Base-by-base conservation (phyloP, 2,329 filamentous ascomycete species). In the Piedraia hortae region DNA sequence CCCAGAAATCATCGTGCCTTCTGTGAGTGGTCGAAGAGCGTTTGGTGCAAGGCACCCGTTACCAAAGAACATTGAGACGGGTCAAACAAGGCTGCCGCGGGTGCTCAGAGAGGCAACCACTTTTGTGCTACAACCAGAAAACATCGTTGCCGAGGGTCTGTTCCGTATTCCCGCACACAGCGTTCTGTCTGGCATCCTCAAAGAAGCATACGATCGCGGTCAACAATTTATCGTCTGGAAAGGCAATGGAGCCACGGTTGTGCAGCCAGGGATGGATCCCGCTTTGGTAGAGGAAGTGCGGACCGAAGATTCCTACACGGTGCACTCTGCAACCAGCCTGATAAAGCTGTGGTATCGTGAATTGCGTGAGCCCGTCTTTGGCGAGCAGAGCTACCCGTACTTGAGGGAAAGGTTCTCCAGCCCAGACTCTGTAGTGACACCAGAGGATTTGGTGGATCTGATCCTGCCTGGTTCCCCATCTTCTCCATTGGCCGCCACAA, bases 291-390 rank as follows among this genome's bases (percentile, higher is more conserved):
- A 44, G 12, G 50, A 56, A 25, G 36, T 56, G 4, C 48, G 53
- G 14, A 39, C 45, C 4, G 44, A 43, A 22, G 54, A 59, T 30
- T 48, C 56, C 4, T 62, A 59, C 33, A 50, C 52, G 2, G 52
- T 57, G 2, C 54, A 54, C 30, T 46, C 54, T 26, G 55, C 56
- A 3, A 54, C 56, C 6, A 52, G 48, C 4, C 31, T 62, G 19
- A 53, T 60, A 39, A 62, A 62, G 34, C 37, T 48, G 5, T 62
- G 57, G 54, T 62, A 62, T 28, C 43, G 55, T 12, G 50, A 53
- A 18, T 39, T 62, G 6, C 47, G 48, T 11, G 45, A 54, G 23
- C 56, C 57, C 3, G 44, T 62, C 23, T 53, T 61, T 25, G 51
- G 54, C 0, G 43, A 45, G 14, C 44, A 46, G 5, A 48, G 44